Evolutionary conservation across 257 asterid genomes (phyloP).

Genomic region (Capsicum rhomboideum): DNA sequence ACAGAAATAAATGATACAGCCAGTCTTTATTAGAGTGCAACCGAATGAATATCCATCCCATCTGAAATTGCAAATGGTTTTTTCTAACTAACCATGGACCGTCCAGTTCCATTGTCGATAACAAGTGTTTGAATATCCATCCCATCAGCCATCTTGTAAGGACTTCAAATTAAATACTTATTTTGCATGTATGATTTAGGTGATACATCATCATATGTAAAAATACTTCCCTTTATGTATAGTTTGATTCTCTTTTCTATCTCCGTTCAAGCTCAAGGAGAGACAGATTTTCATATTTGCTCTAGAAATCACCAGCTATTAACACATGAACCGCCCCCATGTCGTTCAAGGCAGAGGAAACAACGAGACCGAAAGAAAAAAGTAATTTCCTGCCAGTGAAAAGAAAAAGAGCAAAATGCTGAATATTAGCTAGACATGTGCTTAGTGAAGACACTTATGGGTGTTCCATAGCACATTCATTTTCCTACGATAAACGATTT

Average conservation of each 20-base stretch:
- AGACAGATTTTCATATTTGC: too few relatives aligned
- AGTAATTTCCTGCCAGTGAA: not conserved
- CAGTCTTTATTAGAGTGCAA: not conserved
- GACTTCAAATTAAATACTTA: not conserved
- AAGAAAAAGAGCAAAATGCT: not conserved
- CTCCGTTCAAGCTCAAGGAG: too few relatives aligned
- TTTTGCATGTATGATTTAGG: not conserved
- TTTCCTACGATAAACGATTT: too few relatives aligned
- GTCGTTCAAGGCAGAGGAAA: too few relatives aligned
- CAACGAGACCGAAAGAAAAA: too few relatives aligned
- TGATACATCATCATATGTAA: not conserved
- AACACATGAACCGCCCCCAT: not conserved
- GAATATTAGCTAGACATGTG: not conserved
- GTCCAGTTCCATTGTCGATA: not conserved
- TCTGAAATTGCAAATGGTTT: not conserved
- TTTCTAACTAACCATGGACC: not conserved
- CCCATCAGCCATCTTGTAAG: not conserved
- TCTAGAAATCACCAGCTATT: too few relatives aligned
- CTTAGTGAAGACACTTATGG: too few relatives aligned
- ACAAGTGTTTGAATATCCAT: not conserved
- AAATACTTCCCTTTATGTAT: too few relatives aligned
- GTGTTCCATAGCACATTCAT: too few relatives aligned
- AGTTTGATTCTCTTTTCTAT: too few relatives aligned
- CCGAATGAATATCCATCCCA: not conserved
- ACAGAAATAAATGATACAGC: not conserved